phyloP scores from a whole-genome alignment of 306 rosid genomes.

The Trifolium subterraneum region DNA sequence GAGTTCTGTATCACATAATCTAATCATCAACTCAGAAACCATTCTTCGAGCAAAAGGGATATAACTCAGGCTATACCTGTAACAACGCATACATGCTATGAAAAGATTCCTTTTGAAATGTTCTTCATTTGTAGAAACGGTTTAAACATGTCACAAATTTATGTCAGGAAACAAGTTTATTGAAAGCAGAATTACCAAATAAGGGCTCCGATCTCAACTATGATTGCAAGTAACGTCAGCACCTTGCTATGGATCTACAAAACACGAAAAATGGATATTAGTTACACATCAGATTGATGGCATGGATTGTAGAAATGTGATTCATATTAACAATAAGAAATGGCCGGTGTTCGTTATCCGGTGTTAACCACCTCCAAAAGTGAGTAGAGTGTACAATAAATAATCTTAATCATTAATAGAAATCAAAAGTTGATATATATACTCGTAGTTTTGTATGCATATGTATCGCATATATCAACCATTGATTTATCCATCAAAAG shows the following conservation, averaged over 20 bases:
- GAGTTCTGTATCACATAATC: conserved; percentile 84
- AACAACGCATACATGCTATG: conserved; percentile 23
- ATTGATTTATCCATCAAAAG: background rate
- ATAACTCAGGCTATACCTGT: conserved; percentile 96
- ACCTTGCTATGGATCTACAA: conserved; percentile 83
- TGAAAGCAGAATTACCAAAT: conserved; percentile 67
- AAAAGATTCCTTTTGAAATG: conserved; percentile 6
- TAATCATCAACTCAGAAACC: conserved; percentile 85
- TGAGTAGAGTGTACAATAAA: background rate
- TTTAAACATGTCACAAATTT: conserved; percentile 31
- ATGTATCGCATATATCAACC: background rate
- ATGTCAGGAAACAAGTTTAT: conserved; percentile 26
- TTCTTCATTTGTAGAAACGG: conserved; percentile 16
- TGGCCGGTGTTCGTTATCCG: background rate
- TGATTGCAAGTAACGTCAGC: conserved; percentile 75
- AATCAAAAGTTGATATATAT: background rate
- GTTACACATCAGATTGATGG: background rate
- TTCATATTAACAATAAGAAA: background rate
- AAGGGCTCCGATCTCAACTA: conserved; percentile 84
- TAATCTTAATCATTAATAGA: background rate
- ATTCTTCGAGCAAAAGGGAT: conserved; percentile 98
- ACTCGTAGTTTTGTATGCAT: background rate
- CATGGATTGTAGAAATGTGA: background rate
- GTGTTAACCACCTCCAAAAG: background rate
- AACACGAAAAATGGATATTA: conserved; percentile 30